phyloP scores from a whole-genome alignment of 176 grass and related monocot species.

The Lolium rigidum region DNA sequence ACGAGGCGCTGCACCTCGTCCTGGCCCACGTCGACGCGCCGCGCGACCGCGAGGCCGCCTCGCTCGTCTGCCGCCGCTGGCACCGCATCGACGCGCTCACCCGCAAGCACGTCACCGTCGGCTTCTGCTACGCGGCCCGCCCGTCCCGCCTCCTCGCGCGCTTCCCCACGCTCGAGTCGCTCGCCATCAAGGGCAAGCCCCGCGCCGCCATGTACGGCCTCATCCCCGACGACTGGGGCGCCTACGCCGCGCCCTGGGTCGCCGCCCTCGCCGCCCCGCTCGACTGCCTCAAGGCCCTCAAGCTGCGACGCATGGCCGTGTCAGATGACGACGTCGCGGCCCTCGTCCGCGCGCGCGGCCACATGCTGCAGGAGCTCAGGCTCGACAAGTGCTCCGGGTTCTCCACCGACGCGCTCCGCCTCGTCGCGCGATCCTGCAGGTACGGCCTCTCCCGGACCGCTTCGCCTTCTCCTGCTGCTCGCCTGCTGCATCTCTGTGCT shows the following conservation, averaged over 20 bases:
- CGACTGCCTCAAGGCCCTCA: conserved; percentile 84
- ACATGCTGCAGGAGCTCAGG: conserved; percentile 75
- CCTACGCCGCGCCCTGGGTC: conserved; percentile 72
- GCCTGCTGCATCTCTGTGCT: conserved; percentile 13
- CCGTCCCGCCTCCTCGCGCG: conserved; percentile 52
- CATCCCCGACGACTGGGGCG: conserved; percentile 79
- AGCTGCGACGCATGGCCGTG: conserved; percentile 81
- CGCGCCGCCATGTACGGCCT: conserved; percentile 79
- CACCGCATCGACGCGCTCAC: conserved; percentile 72
- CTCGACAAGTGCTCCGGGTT: conserved; percentile 91
- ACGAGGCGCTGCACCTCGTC: conserved; percentile 66
- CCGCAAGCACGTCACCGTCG: conserved; percentile 79
- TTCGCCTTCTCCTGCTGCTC: not conserved
- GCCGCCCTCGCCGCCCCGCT: conserved; percentile 56
- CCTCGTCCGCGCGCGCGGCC: conserved; percentile 61
- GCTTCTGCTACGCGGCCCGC: conserved; percentile 67
- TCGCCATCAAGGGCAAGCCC: conserved; percentile 72
- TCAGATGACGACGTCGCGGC: conserved; percentile 57
- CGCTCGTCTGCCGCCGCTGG: conserved; percentile 73
- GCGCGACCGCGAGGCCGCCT: conserved; percentile 61
- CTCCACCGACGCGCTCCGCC: conserved; percentile 74
- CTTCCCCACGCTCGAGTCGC: conserved; percentile 71
- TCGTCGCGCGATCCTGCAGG: conserved; percentile 83
- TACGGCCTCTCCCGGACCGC: not conserved
- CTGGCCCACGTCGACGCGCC: conserved; percentile 68